These are phyloP conservation scores for Gonium pectorale DNA, from an alignment of 139 green algal species.

Conservation along the genomic window DNA sequence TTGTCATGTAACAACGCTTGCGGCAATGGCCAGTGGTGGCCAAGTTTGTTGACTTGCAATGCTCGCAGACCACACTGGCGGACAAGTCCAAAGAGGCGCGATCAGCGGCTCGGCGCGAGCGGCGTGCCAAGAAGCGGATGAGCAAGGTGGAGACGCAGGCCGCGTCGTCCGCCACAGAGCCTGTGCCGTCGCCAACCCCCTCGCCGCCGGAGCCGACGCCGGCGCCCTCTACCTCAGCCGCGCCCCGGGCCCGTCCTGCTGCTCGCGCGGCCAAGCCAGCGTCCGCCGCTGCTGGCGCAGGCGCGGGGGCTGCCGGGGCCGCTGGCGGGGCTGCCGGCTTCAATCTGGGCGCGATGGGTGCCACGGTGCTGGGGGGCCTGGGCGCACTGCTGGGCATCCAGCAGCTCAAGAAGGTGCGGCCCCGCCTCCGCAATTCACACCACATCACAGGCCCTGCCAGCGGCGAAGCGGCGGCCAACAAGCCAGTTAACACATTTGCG, in stretches of 20 bases:
- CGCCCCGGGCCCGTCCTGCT: too few relatives aligned
- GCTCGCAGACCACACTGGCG: background rate
- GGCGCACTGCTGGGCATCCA: slow-evolving; percentile 14
- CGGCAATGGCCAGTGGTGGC: too few relatives aligned
- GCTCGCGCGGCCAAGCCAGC: background rate
- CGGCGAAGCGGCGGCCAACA: too few relatives aligned
- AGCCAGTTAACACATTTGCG: too few relatives aligned
- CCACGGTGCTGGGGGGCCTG: slow-evolving; percentile 25
- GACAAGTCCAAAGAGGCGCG: slow-evolving; percentile 27
- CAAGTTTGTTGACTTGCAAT: too few relatives aligned
- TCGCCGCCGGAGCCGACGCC: background rate
- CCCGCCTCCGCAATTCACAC: too few relatives aligned
- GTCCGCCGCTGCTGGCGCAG: background rate
- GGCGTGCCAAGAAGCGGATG: slow-evolving; percentile 13
- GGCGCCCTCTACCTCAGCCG: background rate
- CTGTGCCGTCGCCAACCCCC: background rate
- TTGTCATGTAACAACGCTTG: too few relatives aligned
- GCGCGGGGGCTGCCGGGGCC: background rate
- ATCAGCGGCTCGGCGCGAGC: slow-evolving; percentile 6
- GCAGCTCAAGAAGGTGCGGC: slow-evolving; percentile 16
- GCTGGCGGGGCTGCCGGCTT: background rate
- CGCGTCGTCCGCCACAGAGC: background rate
- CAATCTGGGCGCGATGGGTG: background rate
- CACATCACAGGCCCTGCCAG: too few relatives aligned
- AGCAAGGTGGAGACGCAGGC: background rate